phyloP scores from a whole-genome alignment of 2,329 filamentous ascomycete genomes.

The Colletotrichum viniferum region DNA sequence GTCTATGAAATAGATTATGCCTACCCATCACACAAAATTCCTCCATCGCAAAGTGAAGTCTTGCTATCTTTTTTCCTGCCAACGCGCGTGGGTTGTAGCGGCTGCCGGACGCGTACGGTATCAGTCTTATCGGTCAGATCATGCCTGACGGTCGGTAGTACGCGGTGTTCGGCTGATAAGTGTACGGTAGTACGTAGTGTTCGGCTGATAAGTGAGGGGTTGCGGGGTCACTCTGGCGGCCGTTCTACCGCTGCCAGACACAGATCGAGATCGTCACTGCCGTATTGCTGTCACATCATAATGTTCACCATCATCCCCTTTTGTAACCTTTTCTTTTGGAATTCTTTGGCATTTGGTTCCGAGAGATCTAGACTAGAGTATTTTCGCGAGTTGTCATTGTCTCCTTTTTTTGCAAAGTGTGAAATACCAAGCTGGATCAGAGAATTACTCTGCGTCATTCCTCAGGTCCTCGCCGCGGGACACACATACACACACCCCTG shows the following conservation, averaged over 20 bases:
- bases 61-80: too few species aligned
- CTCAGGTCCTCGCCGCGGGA: too few species aligned
- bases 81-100: too few species aligned
- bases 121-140: neutral
- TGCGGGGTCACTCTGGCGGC: neutral
- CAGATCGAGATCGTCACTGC: neutral
- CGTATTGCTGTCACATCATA: neutral
- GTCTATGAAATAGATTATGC: constrained; percentile 21
- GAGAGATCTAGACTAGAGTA: neutral
- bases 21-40: neutral
- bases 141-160: neutral
- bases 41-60: neutral
- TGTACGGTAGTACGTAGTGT: too few species aligned
- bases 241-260: neutral
- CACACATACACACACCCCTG: neutral
- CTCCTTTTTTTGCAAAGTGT: neutral
- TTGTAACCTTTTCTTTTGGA: neutral
- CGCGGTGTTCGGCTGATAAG: neutral
- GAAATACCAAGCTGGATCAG: too few species aligned
- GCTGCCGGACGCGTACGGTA: neutral
- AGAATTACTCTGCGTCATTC: too few species aligned
- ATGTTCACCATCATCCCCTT: neutral
- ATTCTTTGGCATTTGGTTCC: neutral
- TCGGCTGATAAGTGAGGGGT: too few species aligned
- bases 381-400: neutral